Conservation (phyloP, 805 yeast genomes). For the Teunomyces aglyptinius region DNA sequence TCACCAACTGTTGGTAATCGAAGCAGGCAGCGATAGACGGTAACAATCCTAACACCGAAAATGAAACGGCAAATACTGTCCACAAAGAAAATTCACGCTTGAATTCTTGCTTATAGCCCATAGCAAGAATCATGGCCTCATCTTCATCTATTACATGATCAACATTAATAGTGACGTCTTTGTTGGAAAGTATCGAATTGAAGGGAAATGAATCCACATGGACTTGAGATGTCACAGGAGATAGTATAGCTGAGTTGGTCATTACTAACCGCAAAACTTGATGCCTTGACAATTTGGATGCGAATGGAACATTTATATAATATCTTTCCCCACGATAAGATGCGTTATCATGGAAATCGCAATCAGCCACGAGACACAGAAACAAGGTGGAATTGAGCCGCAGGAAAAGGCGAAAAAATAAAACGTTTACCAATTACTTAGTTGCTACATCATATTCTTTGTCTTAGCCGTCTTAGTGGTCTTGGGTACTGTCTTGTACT, state of each 20-base stretch:
- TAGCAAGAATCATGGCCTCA: slow-evolving; percentile 53
- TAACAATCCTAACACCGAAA: slow-evolving; percentile 61
- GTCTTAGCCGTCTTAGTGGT: no score
- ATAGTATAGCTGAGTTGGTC: slow-evolving; percentile 1
- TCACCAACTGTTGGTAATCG: slow-evolving; percentile 56
- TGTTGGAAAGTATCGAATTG: slow-evolving; percentile 39
- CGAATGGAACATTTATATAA: neutral
- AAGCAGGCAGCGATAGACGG: slow-evolving; percentile 67
- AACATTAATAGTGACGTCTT: slow-evolving; percentile 37
- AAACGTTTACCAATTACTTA: no score
- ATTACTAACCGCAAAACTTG: neutral
- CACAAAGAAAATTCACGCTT: slow-evolving; percentile 56
- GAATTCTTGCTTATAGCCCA: slow-evolving; percentile 65
- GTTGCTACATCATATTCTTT: no score
- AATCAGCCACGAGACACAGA: neutral
- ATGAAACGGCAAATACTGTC: slow-evolving; percentile 61
- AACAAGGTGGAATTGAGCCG: neutral
- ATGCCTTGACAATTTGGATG: neutral
- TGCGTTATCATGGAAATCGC: neutral
- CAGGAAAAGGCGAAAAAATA: neutral
- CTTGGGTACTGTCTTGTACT: no score
- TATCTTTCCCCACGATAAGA: slow-evolving; percentile 4
- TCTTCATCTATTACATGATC: slow-evolving; percentile 49
- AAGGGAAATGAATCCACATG: slow-evolving; percentile 37
- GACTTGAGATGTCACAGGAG: slow-evolving; percentile 18